These are phyloP conservation scores for Ophiostoma angusticollis DNA, from an alignment of 2,329 filamentous ascomycete species.

Conservation along the genomic window DNA sequence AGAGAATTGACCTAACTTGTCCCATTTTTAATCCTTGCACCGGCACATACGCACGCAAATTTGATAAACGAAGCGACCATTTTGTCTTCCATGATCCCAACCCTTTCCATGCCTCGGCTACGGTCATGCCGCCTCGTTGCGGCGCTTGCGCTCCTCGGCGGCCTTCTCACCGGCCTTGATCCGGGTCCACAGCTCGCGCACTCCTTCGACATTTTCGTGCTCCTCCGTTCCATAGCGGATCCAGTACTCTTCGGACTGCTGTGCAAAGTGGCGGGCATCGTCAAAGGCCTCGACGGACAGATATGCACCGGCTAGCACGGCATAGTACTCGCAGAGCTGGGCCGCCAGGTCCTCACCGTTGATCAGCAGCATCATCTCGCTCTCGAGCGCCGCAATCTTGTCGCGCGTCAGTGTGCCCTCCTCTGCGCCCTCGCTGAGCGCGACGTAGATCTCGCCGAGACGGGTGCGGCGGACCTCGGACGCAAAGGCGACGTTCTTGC, in stretches of 20 bases:
- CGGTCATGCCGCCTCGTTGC: background rate
- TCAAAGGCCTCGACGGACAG: slow-evolving; percentile 4
- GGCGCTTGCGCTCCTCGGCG: background rate
- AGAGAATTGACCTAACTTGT: too few species aligned
- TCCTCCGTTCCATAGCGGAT: slow-evolving; percentile 10
- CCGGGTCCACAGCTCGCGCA: slow-evolving; percentile 9
- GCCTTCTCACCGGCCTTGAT: slow-evolving; percentile 4
- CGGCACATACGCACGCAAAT: too few species aligned
- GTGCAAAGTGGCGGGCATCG: slow-evolving; percentile 5
- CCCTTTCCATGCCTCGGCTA: too few species aligned
- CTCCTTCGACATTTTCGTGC: slow-evolving; percentile 11
- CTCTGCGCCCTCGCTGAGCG: slow-evolving; percentile 7
- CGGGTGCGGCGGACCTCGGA: slow-evolving; percentile 22
- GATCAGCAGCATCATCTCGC: slow-evolving; percentile 15
- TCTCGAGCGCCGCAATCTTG: slow-evolving; percentile 10
- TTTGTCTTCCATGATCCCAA: too few species aligned
- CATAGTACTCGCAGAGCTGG: slow-evolving; percentile 19
- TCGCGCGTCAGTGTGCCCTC: slow-evolving; percentile 3
- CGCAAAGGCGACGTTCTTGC: slow-evolving; percentile 14
- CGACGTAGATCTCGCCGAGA: slow-evolving; percentile 15
- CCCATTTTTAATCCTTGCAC: too few species aligned
- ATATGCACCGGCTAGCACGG: slow-evolving; percentile 16
- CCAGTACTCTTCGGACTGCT: slow-evolving; percentile 12
- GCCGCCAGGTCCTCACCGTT: slow-evolving; percentile 16
- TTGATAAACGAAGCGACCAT: too few species aligned